Conservation (phyloP, 441 rosid species). For the Populus hybrid region DNA sequence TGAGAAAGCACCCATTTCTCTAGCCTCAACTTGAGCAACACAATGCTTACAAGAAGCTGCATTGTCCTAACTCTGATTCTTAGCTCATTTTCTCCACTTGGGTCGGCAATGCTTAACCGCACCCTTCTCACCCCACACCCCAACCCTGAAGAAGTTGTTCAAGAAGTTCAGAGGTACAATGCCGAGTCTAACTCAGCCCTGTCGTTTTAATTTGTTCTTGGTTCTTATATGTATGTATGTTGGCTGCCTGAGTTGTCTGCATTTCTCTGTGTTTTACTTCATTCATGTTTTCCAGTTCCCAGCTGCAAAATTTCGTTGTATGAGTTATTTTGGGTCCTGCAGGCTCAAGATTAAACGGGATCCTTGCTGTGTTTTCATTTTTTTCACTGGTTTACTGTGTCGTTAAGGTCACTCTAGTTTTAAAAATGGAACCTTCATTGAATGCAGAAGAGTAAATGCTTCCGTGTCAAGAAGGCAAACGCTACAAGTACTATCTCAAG, state of each 20-base stretch:
- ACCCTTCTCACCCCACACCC: conserved; percentile 60
- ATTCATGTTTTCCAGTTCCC: background rate
- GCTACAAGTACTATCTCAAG: conserved; percentile 32
- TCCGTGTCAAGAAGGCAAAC: conserved; percentile 65
- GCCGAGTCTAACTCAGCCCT: conserved; percentile 1
- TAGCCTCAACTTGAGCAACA: conserved; percentile 4
- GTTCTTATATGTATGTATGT: background rate
- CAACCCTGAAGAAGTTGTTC: conserved; percentile 69
- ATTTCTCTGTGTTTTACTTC: background rate
- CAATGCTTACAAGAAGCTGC: conserved; percentile 50
- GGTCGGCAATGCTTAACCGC: conserved; percentile 45
- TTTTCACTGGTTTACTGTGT: background rate
- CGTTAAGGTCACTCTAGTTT: background rate
- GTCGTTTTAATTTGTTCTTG: background rate
- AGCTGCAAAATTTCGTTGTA: background rate
- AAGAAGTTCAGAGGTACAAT: conserved; percentile 68
- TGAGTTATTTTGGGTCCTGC: background rate
- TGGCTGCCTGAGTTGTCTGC: background rate
- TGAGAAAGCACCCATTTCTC: background rate
- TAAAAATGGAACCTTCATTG: background rate
- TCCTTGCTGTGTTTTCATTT: too few relatives aligned
- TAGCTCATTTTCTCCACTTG: conserved; percentile 32
- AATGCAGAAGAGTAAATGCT: conserved; percentile 69
- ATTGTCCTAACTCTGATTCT: conserved; percentile 49
- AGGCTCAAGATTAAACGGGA: background rate